Evolutionary conservation across 208 protist genomes (phyloP).

Genomic region (Blechomonas ayalai): DNA sequence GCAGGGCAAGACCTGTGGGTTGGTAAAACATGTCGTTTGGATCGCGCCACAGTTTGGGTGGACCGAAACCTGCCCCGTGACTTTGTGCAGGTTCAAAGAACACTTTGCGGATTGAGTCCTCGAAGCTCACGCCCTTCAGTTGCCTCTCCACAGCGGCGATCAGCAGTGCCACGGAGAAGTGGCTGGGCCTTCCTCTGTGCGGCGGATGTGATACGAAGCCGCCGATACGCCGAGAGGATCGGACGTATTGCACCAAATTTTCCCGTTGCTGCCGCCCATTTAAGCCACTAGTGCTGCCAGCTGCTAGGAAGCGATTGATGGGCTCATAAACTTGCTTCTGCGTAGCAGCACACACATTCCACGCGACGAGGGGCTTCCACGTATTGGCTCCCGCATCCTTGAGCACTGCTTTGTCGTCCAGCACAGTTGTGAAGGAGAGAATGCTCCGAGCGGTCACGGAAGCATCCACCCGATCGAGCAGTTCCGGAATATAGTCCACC

Average conservation of each 20-base stretch:
- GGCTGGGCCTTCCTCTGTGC: constrained; percentile 22
- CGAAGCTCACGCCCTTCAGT: constrained; percentile 48
- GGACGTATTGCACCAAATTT: constrained; percentile 60
- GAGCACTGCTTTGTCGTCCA: constrained; percentile 44
- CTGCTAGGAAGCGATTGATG: constrained; percentile 53
- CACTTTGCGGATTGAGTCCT: constrained; percentile 44
- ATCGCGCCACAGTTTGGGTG: constrained; percentile 64
- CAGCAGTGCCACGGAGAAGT: constrained; percentile 68
- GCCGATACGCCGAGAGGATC: constrained; percentile 14
- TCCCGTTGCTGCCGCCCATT: constrained; percentile 56
- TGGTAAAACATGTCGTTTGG: constrained; percentile 81
- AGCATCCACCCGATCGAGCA: constrained; percentile 26
- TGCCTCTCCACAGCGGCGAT: constrained; percentile 69
- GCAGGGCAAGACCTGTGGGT: constrained; percentile 52
- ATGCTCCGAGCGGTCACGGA: constrained; percentile 55
- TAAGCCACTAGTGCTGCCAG: constrained; percentile 6
- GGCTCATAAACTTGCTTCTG: constrained; percentile 41
- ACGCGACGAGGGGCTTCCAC: constrained; percentile 12
- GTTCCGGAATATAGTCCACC: constrained; percentile 47
- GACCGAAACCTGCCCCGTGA: constrained; percentile 58
- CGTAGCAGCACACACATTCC: constrained; percentile 27
- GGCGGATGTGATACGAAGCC: constrained; percentile 7
- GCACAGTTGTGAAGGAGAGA: constrained; percentile 45
- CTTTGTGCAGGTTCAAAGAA: constrained; percentile 66
- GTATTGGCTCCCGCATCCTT: constrained; percentile 21